Evolutionary conservation across 1,139 yeast genomes (phyloP).

Genomic region (Diutina sp.): DNA sequence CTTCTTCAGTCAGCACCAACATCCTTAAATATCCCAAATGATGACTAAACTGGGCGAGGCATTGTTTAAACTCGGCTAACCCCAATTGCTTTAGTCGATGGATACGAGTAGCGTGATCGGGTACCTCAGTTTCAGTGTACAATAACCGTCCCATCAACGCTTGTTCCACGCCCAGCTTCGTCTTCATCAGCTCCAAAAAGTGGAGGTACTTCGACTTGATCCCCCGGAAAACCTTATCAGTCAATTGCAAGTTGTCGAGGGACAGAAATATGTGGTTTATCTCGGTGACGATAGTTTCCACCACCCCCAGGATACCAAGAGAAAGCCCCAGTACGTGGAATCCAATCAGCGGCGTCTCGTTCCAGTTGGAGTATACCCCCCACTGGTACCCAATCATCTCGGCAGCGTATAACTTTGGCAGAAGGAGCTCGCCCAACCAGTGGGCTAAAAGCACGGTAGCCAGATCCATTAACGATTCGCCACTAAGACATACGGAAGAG

Average conservation of each 20-base stretch:
- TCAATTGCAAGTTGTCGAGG: conserved; percentile 29
- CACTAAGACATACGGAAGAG: conserved; percentile 11
- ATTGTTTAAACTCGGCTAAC: conserved; percentile 9
- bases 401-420: conserved; percentile 33
- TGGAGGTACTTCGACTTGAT: neutral
- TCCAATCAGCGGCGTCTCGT: conserved; percentile 36
- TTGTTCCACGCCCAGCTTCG: conserved; percentile 21
- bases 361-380: conserved; percentile 37
- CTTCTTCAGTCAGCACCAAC: conserved; percentile 9
- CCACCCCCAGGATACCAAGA: conserved; percentile 18
- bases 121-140: conserved; percentile 40
- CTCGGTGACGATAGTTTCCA: conserved; percentile 16
- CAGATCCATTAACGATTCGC: conserved; percentile 22
- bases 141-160: conserved; percentile 34
- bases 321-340: conserved; percentile 38
- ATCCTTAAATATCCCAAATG: conserved; percentile 7
- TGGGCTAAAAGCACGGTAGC: conserved; percentile 38
- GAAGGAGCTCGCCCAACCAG: conserved; percentile 24
- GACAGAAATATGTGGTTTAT: conserved; percentile 27
- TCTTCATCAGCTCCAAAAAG: neutral
- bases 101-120: conserved; percentile 37
- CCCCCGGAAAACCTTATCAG: conserved; percentile 15
- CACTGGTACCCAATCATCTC: conserved; percentile 40
- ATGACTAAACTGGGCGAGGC: conserved; percentile 3
- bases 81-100: conserved; percentile 13